A percentile compares a stretch with the other conserved stretches of the same genome.
These are phyloP conservation scores for Fusarium neocosmosporiellum DNA, from an alignment of 2,329 filamentous ascomycete species.

Conservation along the genomic window DNA sequence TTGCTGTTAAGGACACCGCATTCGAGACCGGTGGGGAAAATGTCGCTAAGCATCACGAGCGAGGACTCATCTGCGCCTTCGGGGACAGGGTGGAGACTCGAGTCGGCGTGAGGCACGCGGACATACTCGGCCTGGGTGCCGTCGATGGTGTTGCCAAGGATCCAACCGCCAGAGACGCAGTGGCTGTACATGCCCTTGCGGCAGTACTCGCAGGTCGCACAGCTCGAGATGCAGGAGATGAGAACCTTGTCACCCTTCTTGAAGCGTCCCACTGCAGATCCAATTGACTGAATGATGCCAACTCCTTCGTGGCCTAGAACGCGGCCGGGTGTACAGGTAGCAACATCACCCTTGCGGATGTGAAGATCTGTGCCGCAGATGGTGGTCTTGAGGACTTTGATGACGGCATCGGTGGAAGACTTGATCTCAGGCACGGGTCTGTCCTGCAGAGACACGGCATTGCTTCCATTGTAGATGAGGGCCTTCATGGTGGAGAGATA, in stretches of 20 bases:
- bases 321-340: conserved; percentile 57
- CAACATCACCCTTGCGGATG: conserved; percentile 65
- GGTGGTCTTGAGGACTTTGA: conserved; percentile 59
- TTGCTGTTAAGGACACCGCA: conserved; percentile 63
- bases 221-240: conserved; percentile 62
- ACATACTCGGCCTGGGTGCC: conserved; percentile 69
- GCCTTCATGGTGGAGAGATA: conserved; percentile 50
- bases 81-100: conserved; percentile 59
- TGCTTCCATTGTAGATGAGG: conserved; percentile 54
- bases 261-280: conserved; percentile 58
- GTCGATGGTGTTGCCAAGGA: conserved; percentile 63
- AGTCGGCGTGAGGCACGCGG: conserved; percentile 61
- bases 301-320: conserved; percentile 66
- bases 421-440: conserved; percentile 55
- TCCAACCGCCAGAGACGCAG: conserved; percentile 66
- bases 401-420: conserved; percentile 59
- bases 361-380: conserved; percentile 68
- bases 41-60: conserved; percentile 65
- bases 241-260: conserved; percentile 63
- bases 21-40: conserved; percentile 67
- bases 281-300: conserved; percentile 58
- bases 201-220: conserved; percentile 63
- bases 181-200: conserved; percentile 62
- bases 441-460: conserved; percentile 53
- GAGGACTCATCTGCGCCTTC: conserved; percentile 53